A percentile compares a stretch with the other conserved stretches of the same genome.
These are phyloP conservation scores for Trichoderma atrobrunneum DNA, from an alignment of 2,329 filamentous ascomycete species.

Conservation along the genomic window DNA sequence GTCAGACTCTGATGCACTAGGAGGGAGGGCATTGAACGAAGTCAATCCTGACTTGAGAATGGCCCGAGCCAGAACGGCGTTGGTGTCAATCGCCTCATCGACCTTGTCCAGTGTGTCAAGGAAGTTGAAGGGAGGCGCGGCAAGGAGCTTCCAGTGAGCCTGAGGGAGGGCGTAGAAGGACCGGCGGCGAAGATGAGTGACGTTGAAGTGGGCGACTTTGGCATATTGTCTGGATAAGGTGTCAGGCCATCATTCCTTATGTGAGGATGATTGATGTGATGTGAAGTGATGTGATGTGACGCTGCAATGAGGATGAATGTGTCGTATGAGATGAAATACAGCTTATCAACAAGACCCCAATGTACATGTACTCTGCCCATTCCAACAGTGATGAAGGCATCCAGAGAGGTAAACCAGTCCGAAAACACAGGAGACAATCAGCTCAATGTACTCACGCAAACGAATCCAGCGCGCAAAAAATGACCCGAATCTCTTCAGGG, in stretches of 20 bases:
- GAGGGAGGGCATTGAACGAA: slow-evolving; percentile 58
- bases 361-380: neutral
- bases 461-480: slow-evolving; percentile 82
- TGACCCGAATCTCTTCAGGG: slow-evolving; percentile 74
- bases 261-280: neutral
- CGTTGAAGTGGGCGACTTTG: slow-evolving; percentile 80
- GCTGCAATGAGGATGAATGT: neutral
- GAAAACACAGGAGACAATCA: neutral
- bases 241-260: neutral
- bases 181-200: slow-evolving; percentile 85
- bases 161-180: slow-evolving; percentile 89
- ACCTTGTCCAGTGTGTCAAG: slow-evolving; percentile 74
- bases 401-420: neutral
- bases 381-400: neutral
- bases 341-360: neutral
- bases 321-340: neutral
- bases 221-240: slow-evolving; percentile 68
- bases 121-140: slow-evolving; percentile 77
- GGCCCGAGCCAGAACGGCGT: slow-evolving; percentile 75
- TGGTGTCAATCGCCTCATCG: slow-evolving; percentile 84
- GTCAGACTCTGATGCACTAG: slow-evolving; percentile 38
- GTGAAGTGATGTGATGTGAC: too few relatives aligned
- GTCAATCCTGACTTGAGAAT: slow-evolving; percentile 70
- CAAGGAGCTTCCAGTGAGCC: slow-evolving; percentile 78
- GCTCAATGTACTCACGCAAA: slow-evolving; percentile 65